Base-by-base conservation (phyloP, 768 basidiomycete genomes). In the Mycena pura region DNA sequence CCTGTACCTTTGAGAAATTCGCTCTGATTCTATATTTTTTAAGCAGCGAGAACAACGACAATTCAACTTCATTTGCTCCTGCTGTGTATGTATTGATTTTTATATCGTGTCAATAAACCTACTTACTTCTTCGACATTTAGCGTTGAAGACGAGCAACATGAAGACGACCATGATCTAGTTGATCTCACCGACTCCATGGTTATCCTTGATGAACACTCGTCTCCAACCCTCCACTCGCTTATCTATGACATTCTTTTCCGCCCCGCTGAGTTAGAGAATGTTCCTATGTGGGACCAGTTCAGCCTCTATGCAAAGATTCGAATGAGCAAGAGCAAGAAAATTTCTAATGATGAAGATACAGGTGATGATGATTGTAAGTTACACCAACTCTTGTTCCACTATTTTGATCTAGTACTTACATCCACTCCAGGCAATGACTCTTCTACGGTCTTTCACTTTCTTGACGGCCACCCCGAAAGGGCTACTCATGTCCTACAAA, bases 211-310 rank as follows among this genome's bases (percentile, higher is more conserved):
- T n/a, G 39, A 45, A 51, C n/a, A 39, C 28, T 25, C 28, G 1
- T n/a, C 27, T 17, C 48, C 60, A 17, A 5, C 32, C 15, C 50
- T 36, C 0, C 51, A 57, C 27, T 57, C 53, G 1, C 39, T 65
- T 21, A 28, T 54, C 2, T 49, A 54, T 7, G 45, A 61, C 17
- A 27, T 61, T 24, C 51, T 57, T 17, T 57, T 57, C 43, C 28
- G 61, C 2, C 61, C 61, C 3, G 15, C n/a, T 1, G 54, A 57
- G 24, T 22, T 57, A 9, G 61, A 57, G 24, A 8, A 44, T 38
- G 11, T 57, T 32, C 24, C 46, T 11, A 52, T 57, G 50, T 63
- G 61, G 61, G 61, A 63, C 31, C 54, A 50, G 13, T 57, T 25
- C 19, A 13, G 4, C 6, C n/a, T 17, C 1, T 63, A 57, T 31